Percentiles rank a stretch among this genome's conserved stretches.
Conservation (phyloP, 1,284 basidiomycete species). For the Athelia sp. region DNA sequence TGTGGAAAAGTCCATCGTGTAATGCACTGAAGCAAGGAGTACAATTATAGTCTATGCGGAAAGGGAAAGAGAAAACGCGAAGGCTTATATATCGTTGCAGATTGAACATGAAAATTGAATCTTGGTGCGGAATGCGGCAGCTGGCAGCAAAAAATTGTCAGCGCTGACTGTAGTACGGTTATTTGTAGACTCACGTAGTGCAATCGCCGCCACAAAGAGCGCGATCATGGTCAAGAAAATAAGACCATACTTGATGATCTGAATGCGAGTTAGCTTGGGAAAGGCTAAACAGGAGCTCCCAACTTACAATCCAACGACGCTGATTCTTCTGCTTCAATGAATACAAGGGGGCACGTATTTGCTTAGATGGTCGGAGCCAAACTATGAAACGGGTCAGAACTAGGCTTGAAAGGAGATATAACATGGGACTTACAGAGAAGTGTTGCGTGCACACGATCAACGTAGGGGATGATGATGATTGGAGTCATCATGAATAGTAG, state of each 20-base stretch:
- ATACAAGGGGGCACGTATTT: constrained; percentile 92
- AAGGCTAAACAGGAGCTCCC: neutral
- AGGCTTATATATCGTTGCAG: constrained; percentile 63
- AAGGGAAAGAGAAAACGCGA: constrained; percentile 13
- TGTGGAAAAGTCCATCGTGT: neutral
- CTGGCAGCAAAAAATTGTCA: constrained; percentile 29
- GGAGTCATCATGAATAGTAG: constrained; percentile 74
- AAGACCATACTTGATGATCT: constrained; percentile 75
- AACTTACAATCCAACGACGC: constrained; percentile 81
- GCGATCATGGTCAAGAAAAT: constrained; percentile 73
- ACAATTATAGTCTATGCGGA: neutral
- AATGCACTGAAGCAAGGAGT: neutral
- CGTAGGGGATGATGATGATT: constrained; percentile 68
- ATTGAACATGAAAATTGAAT: constrained; percentile 61
- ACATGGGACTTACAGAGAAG: constrained; percentile 55
- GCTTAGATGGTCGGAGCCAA: constrained; percentile 83
- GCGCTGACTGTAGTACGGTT: neutral
- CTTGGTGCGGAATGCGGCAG: constrained; percentile 53
- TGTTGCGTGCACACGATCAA: constrained; percentile 73
- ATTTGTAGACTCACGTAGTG: constrained; percentile 56
- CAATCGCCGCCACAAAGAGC: constrained; percentile 74
- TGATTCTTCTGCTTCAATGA: constrained; percentile 84
- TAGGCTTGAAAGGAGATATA: constrained; percentile 15
- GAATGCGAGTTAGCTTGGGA: constrained; percentile 8
- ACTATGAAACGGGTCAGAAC: constrained; percentile 36